phyloP scores from a whole-genome alignment of 2,329 filamentous ascomycete species.

The Dothideomycetes sp. region DNA sequence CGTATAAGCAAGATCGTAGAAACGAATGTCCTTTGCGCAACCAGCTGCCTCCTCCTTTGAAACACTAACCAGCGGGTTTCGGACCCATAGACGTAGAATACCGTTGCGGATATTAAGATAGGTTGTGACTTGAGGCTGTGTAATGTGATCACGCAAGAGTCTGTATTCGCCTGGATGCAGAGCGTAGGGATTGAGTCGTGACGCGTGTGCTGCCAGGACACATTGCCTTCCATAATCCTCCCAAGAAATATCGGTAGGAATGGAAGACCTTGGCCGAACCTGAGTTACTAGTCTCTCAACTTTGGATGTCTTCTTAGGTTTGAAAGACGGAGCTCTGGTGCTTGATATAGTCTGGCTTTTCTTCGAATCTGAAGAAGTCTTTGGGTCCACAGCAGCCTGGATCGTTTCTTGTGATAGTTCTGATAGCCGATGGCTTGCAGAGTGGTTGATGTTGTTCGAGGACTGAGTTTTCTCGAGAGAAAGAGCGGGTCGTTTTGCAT shows the following conservation, averaged over 20 bases:
- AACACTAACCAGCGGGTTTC: constrained; percentile 74
- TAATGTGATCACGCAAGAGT: constrained; percentile 72
- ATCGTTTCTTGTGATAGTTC: background rate
- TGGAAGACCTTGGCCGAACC: constrained; percentile 51
- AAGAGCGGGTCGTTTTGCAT: constrained; percentile 13
- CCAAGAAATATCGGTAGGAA: constrained; percentile 63
- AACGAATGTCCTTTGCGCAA: constrained; percentile 76
- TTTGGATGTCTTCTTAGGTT: constrained; percentile 7
- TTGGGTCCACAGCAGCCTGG: background rate
- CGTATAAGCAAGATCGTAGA: constrained; percentile 79
- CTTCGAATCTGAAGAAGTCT: background rate
- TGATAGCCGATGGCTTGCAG: background rate
- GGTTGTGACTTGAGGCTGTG: constrained; percentile 79
- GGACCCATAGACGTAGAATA: constrained; percentile 80
- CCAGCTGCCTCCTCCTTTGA: constrained; percentile 79
- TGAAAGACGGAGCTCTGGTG: constrained; percentile 5
- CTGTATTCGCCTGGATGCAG: constrained; percentile 77
- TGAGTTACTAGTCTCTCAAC: constrained; percentile 12
- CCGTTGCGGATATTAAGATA: constrained; percentile 96
- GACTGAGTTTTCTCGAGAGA: background rate
- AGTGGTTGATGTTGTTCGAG: background rate
- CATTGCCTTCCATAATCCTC: constrained; percentile 85
- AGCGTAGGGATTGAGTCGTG: constrained; percentile 79
- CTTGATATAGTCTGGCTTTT: constrained; percentile 5
- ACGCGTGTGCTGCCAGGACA: constrained; percentile 79